Conservation (phyloP, 2,329 filamentous ascomycete species). For the Microcera coccophila region DNA sequence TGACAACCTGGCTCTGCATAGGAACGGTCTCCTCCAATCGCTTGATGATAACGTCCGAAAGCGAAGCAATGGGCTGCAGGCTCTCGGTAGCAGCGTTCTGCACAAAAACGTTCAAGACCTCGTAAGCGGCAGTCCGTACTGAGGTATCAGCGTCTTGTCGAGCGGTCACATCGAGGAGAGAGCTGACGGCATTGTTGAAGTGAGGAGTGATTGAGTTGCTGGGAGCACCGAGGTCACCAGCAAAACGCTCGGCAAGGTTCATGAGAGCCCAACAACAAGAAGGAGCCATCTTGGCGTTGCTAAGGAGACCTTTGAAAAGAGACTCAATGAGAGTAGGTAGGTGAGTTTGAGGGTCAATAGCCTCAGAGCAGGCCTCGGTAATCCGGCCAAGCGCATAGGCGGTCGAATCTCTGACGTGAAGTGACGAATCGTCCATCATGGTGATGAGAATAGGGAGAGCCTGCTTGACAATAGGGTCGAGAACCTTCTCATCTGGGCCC, state of each 20-base stretch:
- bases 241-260: slow-evolving; percentile 95
- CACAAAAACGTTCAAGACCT: slow-evolving; percentile 93
- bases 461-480: slow-evolving; percentile 94
- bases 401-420: slow-evolving; percentile 93
- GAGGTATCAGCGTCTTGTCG: slow-evolving; percentile 78
- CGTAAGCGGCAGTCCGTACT: slow-evolving; percentile 91
- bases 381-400: slow-evolving; percentile 95
- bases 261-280: slow-evolving; percentile 99
- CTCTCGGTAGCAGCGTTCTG: slow-evolving; percentile 86
- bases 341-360: slow-evolving; percentile 80
- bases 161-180: slow-evolving; percentile 80
- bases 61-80: slow-evolving; percentile 70
- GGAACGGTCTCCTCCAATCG: slow-evolving; percentile 85
- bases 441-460: slow-evolving; percentile 85
- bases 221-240: slow-evolving; percentile 72
- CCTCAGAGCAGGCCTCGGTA: slow-evolving; percentile 86
- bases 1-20: slow-evolving; percentile 89
- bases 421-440: slow-evolving; percentile 83
- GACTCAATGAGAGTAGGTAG: slow-evolving; percentile 81
- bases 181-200: slow-evolving; percentile 87
- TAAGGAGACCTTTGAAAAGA: slow-evolving; percentile 84
- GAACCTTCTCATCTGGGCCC: slow-evolving; percentile 85
- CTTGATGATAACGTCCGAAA: slow-evolving; percentile 86
- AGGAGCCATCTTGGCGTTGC: slow-evolving; percentile 92
- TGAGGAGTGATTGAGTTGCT: slow-evolving; percentile 84